Base-by-base conservation (phyloP, 1,139 yeast genomes). In the Kodamaea derodonti region DNA sequence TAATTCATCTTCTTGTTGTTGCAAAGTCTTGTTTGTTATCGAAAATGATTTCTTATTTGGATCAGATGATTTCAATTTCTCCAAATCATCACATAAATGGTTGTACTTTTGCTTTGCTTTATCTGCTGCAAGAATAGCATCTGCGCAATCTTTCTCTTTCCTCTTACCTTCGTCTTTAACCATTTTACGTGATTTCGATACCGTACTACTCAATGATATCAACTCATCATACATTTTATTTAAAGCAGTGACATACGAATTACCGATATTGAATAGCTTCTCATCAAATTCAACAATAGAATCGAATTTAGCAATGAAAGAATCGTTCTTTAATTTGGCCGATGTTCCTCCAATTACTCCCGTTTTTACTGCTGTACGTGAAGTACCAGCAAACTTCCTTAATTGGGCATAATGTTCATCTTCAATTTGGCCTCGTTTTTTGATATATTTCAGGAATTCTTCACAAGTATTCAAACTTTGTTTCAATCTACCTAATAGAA, bases 1-100 rank as follows among this genome's bases (percentile, higher is more conserved):
- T 20, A 90, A 65, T 34, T 90, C 97, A 52, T 90, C 97, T 53
- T 92, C 97, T 56, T 88, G 95, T 59, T 90, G 97, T 35, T 84
- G 84, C 2, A 81, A 78, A 0, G 95, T 79, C 47, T 80, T 83
- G 36, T 86, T 80, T 52, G 84, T 84, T 45, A 85, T 67, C 17
- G 26, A 24, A 49, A 92, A 81, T 14, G 81, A 77, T 53, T 86
- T 87, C 57, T 84, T 86, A 38, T 83, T 73, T 15, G 95, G 96
- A 52, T 90, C 97, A 0, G 84, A 73, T 34, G 81, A 76, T 49
- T 83, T 78, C 36, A 88, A 72, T 47, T 84, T 81, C 47, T 92
- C 97, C 58, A 87, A 75, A 49, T 92, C 97, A 37, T 81, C 85
- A 53, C 96, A 87, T 24, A 87, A 64, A 38, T 85, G 80, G 52